phyloP scores from a whole-genome alignment of 23 red algal genomes.

The Gracilaria gracilis region DNA sequence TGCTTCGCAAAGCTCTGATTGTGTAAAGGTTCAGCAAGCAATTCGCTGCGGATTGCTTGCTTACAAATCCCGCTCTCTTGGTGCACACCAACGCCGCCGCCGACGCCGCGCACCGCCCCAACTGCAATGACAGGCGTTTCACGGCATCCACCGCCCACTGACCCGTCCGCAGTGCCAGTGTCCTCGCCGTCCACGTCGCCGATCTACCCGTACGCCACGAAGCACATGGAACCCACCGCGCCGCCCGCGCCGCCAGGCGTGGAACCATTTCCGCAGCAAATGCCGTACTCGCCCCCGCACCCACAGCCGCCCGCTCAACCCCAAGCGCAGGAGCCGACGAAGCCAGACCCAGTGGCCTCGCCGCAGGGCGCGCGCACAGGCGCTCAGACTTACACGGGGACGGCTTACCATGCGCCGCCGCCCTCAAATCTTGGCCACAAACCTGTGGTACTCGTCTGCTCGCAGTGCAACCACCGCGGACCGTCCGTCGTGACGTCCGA shows the following conservation, averaged over 20 bases:
- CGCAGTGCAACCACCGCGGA: constrained; percentile 15
- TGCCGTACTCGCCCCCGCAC: not conserved
- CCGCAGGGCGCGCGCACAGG: not conserved
- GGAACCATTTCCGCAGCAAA: not conserved
- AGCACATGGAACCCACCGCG: not conserved
- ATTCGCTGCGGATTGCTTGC: too few relatives aligned
- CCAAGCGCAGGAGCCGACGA: not conserved
- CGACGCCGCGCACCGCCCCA: too few relatives aligned
- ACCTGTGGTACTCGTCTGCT: not conserved
- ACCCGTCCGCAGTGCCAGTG: too few relatives aligned
- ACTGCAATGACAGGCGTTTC: too few relatives aligned
- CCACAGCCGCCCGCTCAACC: not conserved
- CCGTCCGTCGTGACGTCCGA: constrained; percentile 2
- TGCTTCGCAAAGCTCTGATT: too few relatives aligned
- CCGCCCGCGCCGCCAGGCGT: not conserved
- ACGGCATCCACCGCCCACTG: too few relatives aligned
- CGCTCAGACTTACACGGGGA: not conserved
- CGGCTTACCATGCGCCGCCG: not conserved
- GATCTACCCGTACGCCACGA: too few relatives aligned
- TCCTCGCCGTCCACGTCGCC: too few relatives aligned
- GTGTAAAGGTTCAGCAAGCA: too few relatives aligned
- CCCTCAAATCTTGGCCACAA: constrained; percentile 7
- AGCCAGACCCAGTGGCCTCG: not conserved
- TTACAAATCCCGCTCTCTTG: too few relatives aligned
- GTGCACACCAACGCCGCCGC: too few relatives aligned